phyloP scores from a whole-genome alignment of 352 stramenopile species.

The Globisporangium spinosum region DNA sequence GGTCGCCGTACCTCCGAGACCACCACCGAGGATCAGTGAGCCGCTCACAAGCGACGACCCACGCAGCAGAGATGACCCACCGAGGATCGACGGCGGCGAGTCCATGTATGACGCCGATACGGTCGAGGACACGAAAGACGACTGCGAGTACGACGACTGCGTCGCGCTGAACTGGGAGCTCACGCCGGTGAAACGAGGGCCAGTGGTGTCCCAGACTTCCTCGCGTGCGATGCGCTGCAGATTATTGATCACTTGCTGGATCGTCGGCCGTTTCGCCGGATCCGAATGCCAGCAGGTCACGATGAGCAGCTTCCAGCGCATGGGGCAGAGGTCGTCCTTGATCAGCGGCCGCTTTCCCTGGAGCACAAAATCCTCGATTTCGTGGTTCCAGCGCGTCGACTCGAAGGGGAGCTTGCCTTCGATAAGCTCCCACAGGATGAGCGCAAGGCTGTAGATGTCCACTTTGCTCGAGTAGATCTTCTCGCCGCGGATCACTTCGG shows the following conservation, averaged over 20 bases:
- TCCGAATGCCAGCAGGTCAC: slow-evolving; percentile 84
- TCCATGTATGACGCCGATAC: slow-evolving; percentile 35
- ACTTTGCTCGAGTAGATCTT: slow-evolving; percentile 87
- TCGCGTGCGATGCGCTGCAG: slow-evolving; percentile 78
- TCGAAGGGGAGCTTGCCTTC: slow-evolving; percentile 81
- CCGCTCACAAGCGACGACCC: slow-evolving; percentile 13
- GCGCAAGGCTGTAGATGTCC: slow-evolving; percentile 86
- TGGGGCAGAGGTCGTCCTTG: slow-evolving; percentile 57
- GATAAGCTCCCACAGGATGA: slow-evolving; percentile 88
- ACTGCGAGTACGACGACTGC: slow-evolving; percentile 38
- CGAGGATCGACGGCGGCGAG: slow-evolving; percentile 31
- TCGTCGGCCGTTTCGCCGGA: slow-evolving; percentile 73
- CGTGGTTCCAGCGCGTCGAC: slow-evolving; percentile 79
- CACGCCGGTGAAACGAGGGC: slow-evolving; percentile 53
- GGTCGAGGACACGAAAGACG: slow-evolving; percentile 37
- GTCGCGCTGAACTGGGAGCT: slow-evolving; percentile 45
- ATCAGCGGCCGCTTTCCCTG: slow-evolving; percentile 66
- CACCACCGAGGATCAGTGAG: slow-evolving; percentile 19
- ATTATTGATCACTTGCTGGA: slow-evolving; percentile 83
- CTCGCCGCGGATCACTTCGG: slow-evolving; percentile 84
- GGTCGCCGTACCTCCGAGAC: not conserved
- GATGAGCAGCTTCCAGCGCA: slow-evolving; percentile 78
- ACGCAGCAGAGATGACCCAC: slow-evolving; percentile 12
- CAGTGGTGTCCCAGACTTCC: slow-evolving; percentile 66
- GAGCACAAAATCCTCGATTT: slow-evolving; percentile 83